phyloP scores from a whole-genome alignment of 2,329 filamentous ascomycete genomes.

The Periglandula ipomoeae region DNA sequence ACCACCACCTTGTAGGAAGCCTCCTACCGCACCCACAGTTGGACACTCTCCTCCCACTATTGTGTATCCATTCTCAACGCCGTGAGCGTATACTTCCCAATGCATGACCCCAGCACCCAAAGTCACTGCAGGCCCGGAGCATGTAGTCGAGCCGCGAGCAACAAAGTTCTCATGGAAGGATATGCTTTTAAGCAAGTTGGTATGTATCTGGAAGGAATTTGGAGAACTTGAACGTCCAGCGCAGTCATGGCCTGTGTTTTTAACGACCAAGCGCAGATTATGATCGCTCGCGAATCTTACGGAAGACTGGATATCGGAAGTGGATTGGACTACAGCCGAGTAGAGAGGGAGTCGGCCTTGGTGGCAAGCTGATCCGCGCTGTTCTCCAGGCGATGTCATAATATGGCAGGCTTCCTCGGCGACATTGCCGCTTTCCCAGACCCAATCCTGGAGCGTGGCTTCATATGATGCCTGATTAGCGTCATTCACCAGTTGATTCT shows the following conservation, averaged over 20 bases:
- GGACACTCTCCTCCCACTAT: constrained; percentile 1
- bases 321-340: neutral
- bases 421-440: neutral
- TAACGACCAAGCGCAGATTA: neutral
- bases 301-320: neutral
- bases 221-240: constrained; percentile 1
- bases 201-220: constrained; percentile 3
- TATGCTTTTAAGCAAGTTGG: constrained; percentile 1
- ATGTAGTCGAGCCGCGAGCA: neutral
- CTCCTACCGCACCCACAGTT: constrained; percentile 1
- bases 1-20: neutral
- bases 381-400: neutral
- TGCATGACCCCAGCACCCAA: neutral
- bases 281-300: neutral
- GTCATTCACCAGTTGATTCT: neutral
- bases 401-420: neutral
- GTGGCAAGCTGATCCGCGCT: neutral
- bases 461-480: neutral
- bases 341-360: neutral
- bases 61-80: neutral
- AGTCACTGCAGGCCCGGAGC: neutral
- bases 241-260: constrained; percentile 1
- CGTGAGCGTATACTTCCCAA: neutral
- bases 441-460: neutral
- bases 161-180: neutral